Conservation (phyloP, 805 yeast genomes). For the Suhomyces xylopsoci region DNA sequence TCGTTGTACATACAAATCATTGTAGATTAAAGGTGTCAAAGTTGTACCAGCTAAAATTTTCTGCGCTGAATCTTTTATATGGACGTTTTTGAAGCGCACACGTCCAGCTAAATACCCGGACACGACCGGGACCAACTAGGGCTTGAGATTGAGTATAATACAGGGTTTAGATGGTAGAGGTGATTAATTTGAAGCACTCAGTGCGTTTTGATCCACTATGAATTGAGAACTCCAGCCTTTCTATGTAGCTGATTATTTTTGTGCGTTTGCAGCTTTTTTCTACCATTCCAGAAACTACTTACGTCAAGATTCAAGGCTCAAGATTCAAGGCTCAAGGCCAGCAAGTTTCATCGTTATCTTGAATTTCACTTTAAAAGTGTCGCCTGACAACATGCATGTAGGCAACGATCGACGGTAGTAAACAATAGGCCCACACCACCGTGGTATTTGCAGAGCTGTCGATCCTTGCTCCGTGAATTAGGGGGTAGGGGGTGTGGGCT, state of each 20-base stretch:
- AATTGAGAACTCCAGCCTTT: not conserved
- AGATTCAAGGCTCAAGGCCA: not conserved
- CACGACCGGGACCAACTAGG: not conserved
- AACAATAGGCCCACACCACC: not conserved
- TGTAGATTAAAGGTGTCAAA: too few relatives aligned
- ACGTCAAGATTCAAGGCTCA: not conserved
- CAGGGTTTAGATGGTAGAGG: not conserved
- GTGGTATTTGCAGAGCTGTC: not conserved
- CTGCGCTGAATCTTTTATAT: not conserved
- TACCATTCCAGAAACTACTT: not conserved
- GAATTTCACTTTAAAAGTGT: not conserved
- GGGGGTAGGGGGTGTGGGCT: not conserved
- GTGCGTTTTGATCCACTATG: not conserved
- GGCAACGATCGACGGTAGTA: not conserved
- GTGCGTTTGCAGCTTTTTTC: not conserved
- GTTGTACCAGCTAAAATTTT: not conserved
- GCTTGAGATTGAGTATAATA: not conserved
- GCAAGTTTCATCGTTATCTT: not conserved
- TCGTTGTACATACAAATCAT: not conserved
- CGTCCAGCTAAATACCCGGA: not conserved
- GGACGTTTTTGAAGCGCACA: not conserved
- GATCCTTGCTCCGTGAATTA: not conserved
- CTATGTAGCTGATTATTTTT: not conserved
- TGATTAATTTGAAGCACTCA: not conserved
- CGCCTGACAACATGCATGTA: not conserved